Conservation (phyloP, 768 basidiomycete genomes). For the Roridomyces roridus region DNA sequence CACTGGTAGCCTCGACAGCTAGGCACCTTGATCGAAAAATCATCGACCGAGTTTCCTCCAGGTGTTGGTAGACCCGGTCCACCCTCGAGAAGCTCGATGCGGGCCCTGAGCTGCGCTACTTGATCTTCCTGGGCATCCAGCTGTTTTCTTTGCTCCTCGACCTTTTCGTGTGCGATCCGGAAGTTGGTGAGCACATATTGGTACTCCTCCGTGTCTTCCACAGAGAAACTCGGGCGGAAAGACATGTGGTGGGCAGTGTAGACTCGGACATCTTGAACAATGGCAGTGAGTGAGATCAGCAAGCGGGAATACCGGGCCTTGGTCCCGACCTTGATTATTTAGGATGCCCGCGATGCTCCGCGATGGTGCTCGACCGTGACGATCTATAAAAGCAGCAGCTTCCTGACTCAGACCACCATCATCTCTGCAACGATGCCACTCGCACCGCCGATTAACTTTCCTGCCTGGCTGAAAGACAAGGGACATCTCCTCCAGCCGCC, state of each 20-base stretch:
- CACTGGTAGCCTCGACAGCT: conserved; percentile 13
- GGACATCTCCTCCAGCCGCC: conserved; percentile 83
- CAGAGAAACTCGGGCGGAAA: background rate
- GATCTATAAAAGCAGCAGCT: no score
- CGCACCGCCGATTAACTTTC: conserved; percentile 84
- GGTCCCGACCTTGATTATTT: background rate
- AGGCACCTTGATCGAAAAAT: conserved; percentile 85
- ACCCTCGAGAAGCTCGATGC: conserved; percentile 80
- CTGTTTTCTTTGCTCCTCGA: conserved; percentile 80
- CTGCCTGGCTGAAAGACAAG: conserved; percentile 88
- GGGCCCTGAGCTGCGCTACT: conserved; percentile 72
- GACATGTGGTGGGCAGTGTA: conserved; percentile 2
- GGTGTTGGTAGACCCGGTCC: conserved; percentile 47
- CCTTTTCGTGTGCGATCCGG: conserved; percentile 87
- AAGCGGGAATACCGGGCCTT: no score
- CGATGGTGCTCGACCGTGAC: no score
- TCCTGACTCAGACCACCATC: no score
- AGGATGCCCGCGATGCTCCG: background rate
- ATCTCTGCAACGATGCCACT: conserved; percentile 62
- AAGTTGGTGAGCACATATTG: conserved; percentile 87
- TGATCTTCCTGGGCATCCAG: conserved; percentile 86
- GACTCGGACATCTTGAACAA: no score
- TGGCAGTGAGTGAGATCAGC: background rate
- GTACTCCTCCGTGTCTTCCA: conserved; percentile 63
- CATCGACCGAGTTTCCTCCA: conserved; percentile 74